phyloP scores from a whole-genome alignment of 164 flowering plant genomes.

The Hamamelis virginiana region DNA sequence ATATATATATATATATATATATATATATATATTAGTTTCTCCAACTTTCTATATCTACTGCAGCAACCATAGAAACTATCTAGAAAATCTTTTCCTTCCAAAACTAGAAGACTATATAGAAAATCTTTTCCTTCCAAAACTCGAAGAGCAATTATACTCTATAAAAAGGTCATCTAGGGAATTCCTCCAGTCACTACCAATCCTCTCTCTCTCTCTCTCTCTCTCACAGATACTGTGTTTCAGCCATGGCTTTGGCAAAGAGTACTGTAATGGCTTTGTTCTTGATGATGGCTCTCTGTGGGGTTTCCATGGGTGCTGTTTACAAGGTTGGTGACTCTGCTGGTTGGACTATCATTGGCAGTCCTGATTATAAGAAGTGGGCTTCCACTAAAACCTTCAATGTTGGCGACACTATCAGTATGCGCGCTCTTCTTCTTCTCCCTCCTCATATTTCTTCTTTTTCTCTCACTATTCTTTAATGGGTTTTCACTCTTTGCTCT shows the following conservation, averaged over 20 bases:
- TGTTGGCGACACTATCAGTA: slow-evolving; percentile 33
- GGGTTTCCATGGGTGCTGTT: slow-evolving; percentile 18
- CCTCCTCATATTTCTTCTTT: not conserved
- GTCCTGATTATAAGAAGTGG: slow-evolving; percentile 42
- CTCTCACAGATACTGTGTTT: not conserved
- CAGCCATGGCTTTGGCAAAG: slow-evolving; percentile 22
- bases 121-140: no score
- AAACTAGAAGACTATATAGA: no score
- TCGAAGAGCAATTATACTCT: no score
- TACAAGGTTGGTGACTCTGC: slow-evolving; percentile 51
- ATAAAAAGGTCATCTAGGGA: no score
- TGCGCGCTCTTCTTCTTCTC: slow-evolving; percentile 4
- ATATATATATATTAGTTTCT: no score
- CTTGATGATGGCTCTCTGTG: slow-evolving; percentile 2
- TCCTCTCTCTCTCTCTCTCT: not conserved
- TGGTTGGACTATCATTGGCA: slow-evolving; percentile 47
- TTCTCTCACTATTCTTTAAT: no score
- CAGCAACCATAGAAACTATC: no score
- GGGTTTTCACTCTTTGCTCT: no score
- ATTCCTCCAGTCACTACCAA: not conserved
- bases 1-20: no score
- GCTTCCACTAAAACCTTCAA: slow-evolving; percentile 33
- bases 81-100: no score
- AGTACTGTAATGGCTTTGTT: slow-evolving; percentile 11
- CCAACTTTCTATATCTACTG: no score